Evolutionary conservation across 2,329 filamentous ascomycete species (phyloP).

Genomic region (Diplodia intermedia): DNA sequence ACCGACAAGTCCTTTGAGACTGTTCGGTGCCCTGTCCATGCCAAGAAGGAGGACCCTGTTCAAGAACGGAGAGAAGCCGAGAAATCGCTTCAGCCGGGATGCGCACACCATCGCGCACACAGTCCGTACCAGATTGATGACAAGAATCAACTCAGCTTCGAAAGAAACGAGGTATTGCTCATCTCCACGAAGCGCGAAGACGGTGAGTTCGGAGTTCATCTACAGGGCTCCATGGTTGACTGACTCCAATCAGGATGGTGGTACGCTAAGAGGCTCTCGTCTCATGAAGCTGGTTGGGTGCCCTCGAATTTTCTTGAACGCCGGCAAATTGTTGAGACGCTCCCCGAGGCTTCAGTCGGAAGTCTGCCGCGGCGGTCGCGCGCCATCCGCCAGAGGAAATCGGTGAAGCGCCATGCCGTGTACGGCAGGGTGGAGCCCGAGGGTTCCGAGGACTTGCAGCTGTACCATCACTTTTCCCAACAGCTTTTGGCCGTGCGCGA

Average conservation of each 20-base stretch:
- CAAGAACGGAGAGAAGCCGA: neutral
- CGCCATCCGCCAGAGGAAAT: slow-evolving; percentile 11
- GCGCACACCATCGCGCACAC: neutral
- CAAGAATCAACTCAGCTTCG: neutral
- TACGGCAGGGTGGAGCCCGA: neutral
- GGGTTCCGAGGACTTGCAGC: neutral
- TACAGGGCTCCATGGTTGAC: no score
- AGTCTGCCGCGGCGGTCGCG: neutral
- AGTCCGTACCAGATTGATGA: neutral
- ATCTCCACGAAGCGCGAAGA: neutral
- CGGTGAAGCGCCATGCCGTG: neutral
- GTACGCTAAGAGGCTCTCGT: neutral
- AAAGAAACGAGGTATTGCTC: slow-evolving; percentile 2
- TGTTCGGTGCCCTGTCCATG: no score
- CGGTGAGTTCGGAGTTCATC: neutral
- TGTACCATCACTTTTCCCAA: neutral
- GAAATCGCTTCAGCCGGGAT: neutral
- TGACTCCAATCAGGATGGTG: slow-evolving; percentile 12
- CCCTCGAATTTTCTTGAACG: slow-evolving; percentile 1
- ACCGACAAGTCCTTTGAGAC: neutral
- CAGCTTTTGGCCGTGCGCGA: neutral
- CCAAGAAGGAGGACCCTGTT: neutral
- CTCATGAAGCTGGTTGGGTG: slow-evolving; percentile 7
- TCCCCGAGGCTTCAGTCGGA: no score
- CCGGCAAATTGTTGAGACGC: neutral